Evolutionary conservation across 2,329 filamentous ascomycete species (phyloP).

Genomic region (Cladophialophora exuberans): DNA sequence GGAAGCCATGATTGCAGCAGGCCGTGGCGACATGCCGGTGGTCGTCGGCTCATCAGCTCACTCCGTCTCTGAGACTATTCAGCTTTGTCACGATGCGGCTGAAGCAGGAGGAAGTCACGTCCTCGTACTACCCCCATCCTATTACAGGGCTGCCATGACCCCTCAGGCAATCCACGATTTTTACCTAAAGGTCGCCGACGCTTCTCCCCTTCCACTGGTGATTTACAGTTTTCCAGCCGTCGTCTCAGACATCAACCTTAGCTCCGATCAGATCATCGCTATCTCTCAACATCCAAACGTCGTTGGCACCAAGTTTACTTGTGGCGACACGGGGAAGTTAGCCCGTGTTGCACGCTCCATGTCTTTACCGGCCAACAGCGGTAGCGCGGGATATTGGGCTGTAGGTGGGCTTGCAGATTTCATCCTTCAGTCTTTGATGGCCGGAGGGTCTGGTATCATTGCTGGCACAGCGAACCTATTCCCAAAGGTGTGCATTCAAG

Average conservation of each 20-base stretch:
- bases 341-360: not conserved
- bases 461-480: not conserved
- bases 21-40: conserved; percentile 74
- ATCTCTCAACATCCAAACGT: conserved; percentile 82
- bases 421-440: not conserved
- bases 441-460: not conserved
- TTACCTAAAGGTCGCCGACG: conserved; percentile 71
- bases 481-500: not conserved
- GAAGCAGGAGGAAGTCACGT: conserved; percentile 78
- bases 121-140: conserved; percentile 77
- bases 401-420: not conserved
- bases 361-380: not conserved
- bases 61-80: conserved; percentile 77
- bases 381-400: not conserved
- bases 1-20: conserved; percentile 79
- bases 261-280: conserved; percentile 81
- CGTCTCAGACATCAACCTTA: conserved; percentile 84
- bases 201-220: conserved; percentile 74
- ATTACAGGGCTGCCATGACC: conserved; percentile 73
- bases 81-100: conserved; percentile 75
- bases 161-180: conserved; percentile 57
- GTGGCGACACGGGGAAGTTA: conserved; percentile 74
- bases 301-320: conserved; percentile 88
- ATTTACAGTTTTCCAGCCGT: conserved; percentile 92
- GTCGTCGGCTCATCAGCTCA: conserved; percentile 79